Evolutionary conservation across 306 rosid species (phyloP).

Genomic region (Cicer chorassanicum): DNA sequence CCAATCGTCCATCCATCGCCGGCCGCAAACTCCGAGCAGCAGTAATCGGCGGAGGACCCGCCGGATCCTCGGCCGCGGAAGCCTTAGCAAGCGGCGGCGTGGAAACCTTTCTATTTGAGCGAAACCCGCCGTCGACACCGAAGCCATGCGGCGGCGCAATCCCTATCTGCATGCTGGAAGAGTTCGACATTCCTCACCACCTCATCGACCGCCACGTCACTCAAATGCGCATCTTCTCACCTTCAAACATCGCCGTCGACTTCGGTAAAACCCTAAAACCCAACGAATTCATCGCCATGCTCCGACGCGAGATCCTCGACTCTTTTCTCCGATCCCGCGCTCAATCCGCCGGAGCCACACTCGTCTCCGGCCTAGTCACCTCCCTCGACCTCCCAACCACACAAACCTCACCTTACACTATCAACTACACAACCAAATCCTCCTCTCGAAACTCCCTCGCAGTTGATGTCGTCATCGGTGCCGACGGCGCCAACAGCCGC

Average conservation of each 20-base stretch:
- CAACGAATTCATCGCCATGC: conserved; percentile 86
- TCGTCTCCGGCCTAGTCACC: conserved; percentile 71
- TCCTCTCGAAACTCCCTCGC: conserved; percentile 47
- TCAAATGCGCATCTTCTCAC: conserved; percentile 77
- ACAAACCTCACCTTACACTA: conserved; percentile 54
- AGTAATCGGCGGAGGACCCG: conserved; percentile 89
- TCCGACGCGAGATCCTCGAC: conserved; percentile 91
- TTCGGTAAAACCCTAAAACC: conserved; percentile 78
- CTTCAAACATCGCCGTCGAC: conserved; percentile 86
- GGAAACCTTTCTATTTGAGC: conserved; percentile 81
- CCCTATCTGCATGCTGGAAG: conserved; percentile 90
- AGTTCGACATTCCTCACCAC: conserved; percentile 73
- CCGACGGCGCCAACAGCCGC: conserved; percentile 88
- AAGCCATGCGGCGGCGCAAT: conserved; percentile 99
- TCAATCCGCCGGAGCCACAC: conserved; percentile 61
- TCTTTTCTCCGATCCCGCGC: conserved; percentile 87
- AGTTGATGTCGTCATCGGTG: conserved; percentile 90
- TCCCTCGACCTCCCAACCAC: conserved; percentile 60
- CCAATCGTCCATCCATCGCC: conserved; percentile 49
- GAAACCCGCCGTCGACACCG: conserved; percentile 66
- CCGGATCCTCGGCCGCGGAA: conserved; percentile 92
- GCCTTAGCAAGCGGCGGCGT: conserved; percentile 81
- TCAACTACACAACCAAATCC: conserved; percentile 59
- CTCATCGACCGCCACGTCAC: conserved; percentile 88
- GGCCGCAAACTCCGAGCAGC: conserved; percentile 89